Evolutionary conservation across 768 basidiomycete genomes (phyloP).

Genomic region (Asterophora lycoperdoides): DNA sequence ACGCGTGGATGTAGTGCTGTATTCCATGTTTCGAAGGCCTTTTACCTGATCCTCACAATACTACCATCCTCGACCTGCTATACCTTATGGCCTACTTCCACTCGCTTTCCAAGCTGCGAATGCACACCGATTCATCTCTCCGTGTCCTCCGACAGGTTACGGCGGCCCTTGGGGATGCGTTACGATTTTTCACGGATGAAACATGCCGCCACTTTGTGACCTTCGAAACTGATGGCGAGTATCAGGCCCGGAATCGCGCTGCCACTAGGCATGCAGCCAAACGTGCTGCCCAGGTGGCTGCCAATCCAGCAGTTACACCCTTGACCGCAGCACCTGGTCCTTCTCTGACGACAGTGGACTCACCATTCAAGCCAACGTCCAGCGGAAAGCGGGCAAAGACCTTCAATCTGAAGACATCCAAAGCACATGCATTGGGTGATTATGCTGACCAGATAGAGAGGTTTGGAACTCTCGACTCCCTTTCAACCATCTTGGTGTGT

Average conservation of each 20-base stretch:
- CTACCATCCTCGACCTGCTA: constrained; percentile 17
- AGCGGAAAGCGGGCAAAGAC: constrained; percentile 12
- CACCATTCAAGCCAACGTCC: too few relatives aligned
- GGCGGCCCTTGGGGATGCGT: constrained; percentile 11
- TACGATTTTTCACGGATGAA: constrained; percentile 18
- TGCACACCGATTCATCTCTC: constrained; percentile 24
- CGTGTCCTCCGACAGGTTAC: constrained; percentile 19
- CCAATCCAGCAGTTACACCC: too few relatives aligned
- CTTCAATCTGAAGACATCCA: constrained; percentile 25
- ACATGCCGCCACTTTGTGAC: constrained; percentile 23
- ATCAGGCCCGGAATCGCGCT: not conserved
- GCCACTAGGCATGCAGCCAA: not conserved
- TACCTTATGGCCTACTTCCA: constrained; percentile 27
- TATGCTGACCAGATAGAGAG: constrained; percentile 18
- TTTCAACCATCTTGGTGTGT: constrained; percentile 17
- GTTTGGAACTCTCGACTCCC: constrained; percentile 22
- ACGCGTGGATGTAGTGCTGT: constrained; percentile 24
- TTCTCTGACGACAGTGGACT: too few relatives aligned
- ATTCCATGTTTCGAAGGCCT: constrained; percentile 33
- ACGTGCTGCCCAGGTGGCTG: too few relatives aligned
- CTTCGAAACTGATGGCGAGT: not conserved
- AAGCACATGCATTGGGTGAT: constrained; percentile 28
- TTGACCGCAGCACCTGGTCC: too few relatives aligned
- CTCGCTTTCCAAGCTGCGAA: constrained; percentile 23
- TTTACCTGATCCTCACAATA: constrained; percentile 22